These are phyloP conservation scores for Podila minutissima DNA, from an alignment of 192 early-diverging fungal genomes.

Conservation along the genomic window DNA sequence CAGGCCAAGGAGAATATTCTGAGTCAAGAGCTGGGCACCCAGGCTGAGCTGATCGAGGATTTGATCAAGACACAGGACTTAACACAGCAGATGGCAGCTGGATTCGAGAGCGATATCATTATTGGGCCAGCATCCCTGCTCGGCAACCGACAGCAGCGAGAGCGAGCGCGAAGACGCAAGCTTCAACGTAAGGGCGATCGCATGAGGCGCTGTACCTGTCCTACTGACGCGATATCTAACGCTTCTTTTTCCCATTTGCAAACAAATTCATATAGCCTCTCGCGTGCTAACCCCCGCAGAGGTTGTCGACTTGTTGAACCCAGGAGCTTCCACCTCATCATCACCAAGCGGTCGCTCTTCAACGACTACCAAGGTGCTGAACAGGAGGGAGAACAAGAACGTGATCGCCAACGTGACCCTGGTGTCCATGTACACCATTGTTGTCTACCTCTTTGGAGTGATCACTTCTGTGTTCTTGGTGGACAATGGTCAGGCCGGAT, in stretches of 20 bases:
- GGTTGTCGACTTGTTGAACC: constrained; percentile 27
- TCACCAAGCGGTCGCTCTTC: not conserved
- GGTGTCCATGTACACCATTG: constrained; percentile 47
- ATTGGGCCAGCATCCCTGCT: constrained; percentile 9
- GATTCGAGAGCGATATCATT: constrained; percentile 17
- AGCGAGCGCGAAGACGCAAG: constrained; percentile 33
- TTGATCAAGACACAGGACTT: constrained; percentile 19
- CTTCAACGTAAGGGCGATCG: constrained; percentile 10
- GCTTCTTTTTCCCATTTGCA: not conserved
- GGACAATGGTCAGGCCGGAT: constrained; percentile 20
- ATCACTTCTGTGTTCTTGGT: constrained; percentile 48
- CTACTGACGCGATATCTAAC: not conserved
- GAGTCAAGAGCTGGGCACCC: constrained; percentile 17
- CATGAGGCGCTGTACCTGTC: too few species aligned
- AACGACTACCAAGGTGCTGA: constrained; percentile 12
- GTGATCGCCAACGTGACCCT: constrained; percentile 37
- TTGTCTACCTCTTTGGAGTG: constrained; percentile 39
- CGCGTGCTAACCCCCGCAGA: constrained; percentile 23
- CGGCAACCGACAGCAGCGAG: constrained; percentile 19
- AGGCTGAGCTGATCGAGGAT: constrained; percentile 27
- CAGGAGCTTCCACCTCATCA: constrained; percentile 7
- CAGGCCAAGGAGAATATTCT: constrained; percentile 31
- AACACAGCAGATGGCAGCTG: not conserved
- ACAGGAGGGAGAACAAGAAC: constrained; percentile 33
- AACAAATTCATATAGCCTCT: constrained; percentile 16